Conservation (phyloP, 1,284 basidiomycete genomes). For the Boletellus deceptivus region DNA sequence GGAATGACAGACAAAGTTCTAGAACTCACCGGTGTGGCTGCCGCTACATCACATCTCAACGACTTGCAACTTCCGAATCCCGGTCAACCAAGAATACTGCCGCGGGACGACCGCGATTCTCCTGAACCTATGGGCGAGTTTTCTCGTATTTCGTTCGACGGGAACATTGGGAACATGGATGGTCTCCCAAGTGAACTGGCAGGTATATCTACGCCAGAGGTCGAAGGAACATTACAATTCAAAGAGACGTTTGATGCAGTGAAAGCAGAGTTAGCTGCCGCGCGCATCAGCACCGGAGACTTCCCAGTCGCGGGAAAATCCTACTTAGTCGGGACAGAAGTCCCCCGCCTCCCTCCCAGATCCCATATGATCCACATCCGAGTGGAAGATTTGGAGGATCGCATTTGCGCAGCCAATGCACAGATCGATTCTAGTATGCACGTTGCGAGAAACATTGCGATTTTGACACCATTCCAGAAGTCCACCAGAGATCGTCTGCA, state of each 20-base stretch:
- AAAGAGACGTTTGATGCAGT: conserved; percentile 84
- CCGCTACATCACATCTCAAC: conserved; percentile 77
- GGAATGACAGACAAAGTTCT: conserved; percentile 70
- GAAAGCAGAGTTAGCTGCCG: conserved; percentile 75
- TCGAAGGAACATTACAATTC: conserved; percentile 60
- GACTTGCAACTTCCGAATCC: conserved; percentile 47
- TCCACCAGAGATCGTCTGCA: conserved; percentile 77
- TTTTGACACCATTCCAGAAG: conserved; percentile 84
- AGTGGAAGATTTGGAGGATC: conserved; percentile 61
- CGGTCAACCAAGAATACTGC: conserved; percentile 38
- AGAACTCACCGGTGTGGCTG: conserved; percentile 77
- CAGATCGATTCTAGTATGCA: conserved; percentile 74
- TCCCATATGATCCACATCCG: conserved; percentile 59
- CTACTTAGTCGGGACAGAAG: conserved; percentile 4
- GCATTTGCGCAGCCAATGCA: conserved; percentile 54
- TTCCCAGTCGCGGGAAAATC: conserved; percentile 6
- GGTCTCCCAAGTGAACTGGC: conserved; percentile 38
- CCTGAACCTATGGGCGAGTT: conserved; percentile 5
- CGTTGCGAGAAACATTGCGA: conserved; percentile 77
- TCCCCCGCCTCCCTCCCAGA: conserved; percentile 34
- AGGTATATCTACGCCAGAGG: conserved; percentile 45
- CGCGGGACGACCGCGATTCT: conserved; percentile 45
- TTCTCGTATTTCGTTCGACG: conserved; percentile 17
- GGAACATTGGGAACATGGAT: conserved; percentile 29
- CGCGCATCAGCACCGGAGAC: conserved; percentile 29